phyloP scores from a whole-genome alignment of 2,329 filamentous ascomycete species.

The Blastomyces parvus region DNA sequence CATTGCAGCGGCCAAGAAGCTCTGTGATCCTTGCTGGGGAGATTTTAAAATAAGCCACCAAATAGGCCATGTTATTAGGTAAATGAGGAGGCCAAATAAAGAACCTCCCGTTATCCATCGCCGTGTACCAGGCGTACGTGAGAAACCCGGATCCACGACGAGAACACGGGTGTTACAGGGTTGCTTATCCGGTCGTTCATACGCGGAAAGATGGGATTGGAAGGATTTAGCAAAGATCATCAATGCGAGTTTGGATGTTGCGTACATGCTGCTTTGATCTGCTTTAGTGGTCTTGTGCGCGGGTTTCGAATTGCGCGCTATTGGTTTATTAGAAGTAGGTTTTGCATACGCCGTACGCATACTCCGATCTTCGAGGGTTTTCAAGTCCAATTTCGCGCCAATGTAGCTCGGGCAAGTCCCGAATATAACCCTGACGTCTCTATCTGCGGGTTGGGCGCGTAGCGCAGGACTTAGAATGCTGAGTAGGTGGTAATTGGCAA shows the following conservation, averaged over 20 bases:
- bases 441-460: conserved; percentile 81
- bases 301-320: conserved; percentile 15
- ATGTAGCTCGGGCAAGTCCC: conserved; percentile 85
- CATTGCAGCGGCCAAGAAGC: conserved; percentile 76
- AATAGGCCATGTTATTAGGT: conserved; percentile 66
- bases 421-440: conserved; percentile 82
- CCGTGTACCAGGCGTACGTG: conserved; percentile 76
- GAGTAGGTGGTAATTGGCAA: conserved; percentile 90
- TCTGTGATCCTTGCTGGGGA: conserved; percentile 72
- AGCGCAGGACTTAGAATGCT: conserved; percentile 85
- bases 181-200: conserved; percentile 71
- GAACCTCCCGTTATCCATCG: conserved; percentile 81
- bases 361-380: conserved; percentile 21
- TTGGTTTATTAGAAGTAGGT: not conserved
- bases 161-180: conserved; percentile 76
- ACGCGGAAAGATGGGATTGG: conserved; percentile 81
- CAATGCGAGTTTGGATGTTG: conserved; percentile 62
- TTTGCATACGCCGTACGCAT: conserved; percentile 11
- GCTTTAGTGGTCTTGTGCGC: conserved; percentile 10
- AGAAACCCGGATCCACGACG: conserved; percentile 76
- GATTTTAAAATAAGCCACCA: conserved; percentile 88
- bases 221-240: conserved; percentile 85
- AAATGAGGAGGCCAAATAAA: conserved; percentile 66
- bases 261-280: conserved; percentile 41
- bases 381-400: conserved; percentile 53